These are phyloP conservation scores for Citrullus amarus DNA, from an alignment of 306 rosid species.

Conservation along the genomic window DNA sequence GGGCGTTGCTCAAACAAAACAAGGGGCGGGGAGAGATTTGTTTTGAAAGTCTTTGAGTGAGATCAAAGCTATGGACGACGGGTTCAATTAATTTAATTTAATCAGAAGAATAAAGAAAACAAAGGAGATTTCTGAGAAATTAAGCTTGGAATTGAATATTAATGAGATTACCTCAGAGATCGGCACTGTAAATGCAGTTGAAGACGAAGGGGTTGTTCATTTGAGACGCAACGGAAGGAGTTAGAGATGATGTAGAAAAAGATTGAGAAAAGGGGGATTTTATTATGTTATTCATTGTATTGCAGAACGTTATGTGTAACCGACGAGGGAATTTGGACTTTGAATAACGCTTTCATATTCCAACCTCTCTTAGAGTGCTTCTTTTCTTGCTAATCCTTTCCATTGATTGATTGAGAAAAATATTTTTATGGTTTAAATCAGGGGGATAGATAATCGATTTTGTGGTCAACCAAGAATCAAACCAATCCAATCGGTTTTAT, in stretches of 20 bases:
- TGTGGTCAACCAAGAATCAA: too few species aligned
- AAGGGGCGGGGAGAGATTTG: neutral
- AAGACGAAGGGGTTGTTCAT: neutral
- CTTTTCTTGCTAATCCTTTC: too few species aligned
- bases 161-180: neutral
- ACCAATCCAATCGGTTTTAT: too few species aligned
- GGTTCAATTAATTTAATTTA: too few species aligned
- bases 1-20: neutral
- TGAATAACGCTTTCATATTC: neutral
- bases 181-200: neutral
- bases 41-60: too few species aligned
- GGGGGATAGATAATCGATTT: too few species aligned
- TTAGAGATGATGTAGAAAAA: too few species aligned
- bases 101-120: neutral
- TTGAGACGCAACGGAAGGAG: neutral
- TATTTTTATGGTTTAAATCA: too few species aligned
- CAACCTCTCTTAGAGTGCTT: too few species aligned
- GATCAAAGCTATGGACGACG: too few species aligned
- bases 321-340: neutral
- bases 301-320: too few species aligned
- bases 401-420: too few species aligned
- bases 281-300: neutral
- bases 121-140: neutral
- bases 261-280: neutral
- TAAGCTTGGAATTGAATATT: neutral